Base-by-base conservation (phyloP, 441 rosid species). In the Brassica balearica region DNA sequence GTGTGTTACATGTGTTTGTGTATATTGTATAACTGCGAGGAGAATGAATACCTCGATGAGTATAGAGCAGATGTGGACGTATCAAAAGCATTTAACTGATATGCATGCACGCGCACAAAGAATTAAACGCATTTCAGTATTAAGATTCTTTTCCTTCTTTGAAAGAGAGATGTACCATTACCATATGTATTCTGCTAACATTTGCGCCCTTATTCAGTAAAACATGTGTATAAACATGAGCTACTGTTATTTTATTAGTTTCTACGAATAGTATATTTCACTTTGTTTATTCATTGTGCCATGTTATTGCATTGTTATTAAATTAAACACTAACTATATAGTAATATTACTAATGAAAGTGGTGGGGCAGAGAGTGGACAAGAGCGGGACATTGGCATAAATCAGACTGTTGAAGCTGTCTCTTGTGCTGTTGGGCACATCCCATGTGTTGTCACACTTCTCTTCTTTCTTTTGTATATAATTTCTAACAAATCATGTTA, bases 371-470 rank as follows among this genome's bases (percentile, higher is more conserved):
- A 75, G 68, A 64, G 79, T 74, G 32, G 82, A 80, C 82, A 80
- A 70, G 76, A 80, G 48, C 79, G 79, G 76, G 82, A 80, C 82
- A 80, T 46, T 75, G 77, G 79, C 80, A 71, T 80, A 59, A 65
- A 43, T 80, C 77, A 65, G 77, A 65, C 80, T 75, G 82, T 19
- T 74, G 76, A 74, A 75, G 76, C 68, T 75, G 79, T 70, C 82
- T 55, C 72, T 75, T 80, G 41, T 55, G 75, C 38, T 73, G 75
- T 69, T 79, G 74, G 72, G 72, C 70, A 74, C 82, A 74, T 71
- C 76, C 82, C 82, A 80, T 80, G 82, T 80, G 82, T 80, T 80
- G 82, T 80, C 79, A 80, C 82, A 69, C 69, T 70, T 69, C 76
- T 70, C 76, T 70, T 75, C 72, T 75, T 69, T 59, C 46, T 75